Evolutionary conservation across 768 basidiomycete genomes (phyloP).

Genomic region (Boletus subcaerulescens): DNA sequence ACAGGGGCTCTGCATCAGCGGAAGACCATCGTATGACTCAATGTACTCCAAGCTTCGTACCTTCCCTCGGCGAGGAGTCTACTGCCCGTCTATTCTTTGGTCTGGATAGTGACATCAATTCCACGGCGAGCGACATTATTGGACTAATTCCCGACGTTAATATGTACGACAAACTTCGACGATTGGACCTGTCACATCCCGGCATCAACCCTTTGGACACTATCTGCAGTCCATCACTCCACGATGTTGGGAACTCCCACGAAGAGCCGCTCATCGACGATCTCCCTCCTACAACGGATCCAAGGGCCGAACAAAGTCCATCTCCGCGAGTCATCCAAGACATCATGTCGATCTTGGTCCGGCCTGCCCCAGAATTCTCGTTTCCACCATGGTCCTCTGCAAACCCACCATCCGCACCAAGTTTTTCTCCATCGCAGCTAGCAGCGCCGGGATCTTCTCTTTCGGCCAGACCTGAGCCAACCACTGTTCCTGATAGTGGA

Average conservation of each 20-base stretch:
- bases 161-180: conserved; percentile 28
- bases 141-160: conserved; percentile 36
- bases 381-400: conserved; percentile 4
- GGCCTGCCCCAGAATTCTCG: conserved; percentile 13
- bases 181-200: conserved; percentile 12
- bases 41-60: background rate
- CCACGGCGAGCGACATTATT: conserved; percentile 9
- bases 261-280: background rate
- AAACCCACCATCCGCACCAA: background rate
- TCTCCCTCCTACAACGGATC: background rate
- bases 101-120: conserved; percentile 10
- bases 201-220: conserved; percentile 43
- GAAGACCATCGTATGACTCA: background rate
- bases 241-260: background rate
- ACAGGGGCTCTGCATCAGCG: background rate
- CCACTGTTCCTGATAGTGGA: background rate
- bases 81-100: background rate
- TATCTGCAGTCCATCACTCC: conserved; percentile 15
- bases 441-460: background rate
- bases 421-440: background rate
- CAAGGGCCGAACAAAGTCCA: conserved; percentile 14
- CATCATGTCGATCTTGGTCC: conserved; percentile 30
- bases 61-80: background rate
- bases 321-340: conserved; percentile 30
- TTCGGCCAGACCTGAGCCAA: background rate